Percentiles rank a stretch among this genome's conserved stretches.
phyloP scores from a whole-genome alignment of 345 rosid species.

The Laguncularia racemosa region DNA sequence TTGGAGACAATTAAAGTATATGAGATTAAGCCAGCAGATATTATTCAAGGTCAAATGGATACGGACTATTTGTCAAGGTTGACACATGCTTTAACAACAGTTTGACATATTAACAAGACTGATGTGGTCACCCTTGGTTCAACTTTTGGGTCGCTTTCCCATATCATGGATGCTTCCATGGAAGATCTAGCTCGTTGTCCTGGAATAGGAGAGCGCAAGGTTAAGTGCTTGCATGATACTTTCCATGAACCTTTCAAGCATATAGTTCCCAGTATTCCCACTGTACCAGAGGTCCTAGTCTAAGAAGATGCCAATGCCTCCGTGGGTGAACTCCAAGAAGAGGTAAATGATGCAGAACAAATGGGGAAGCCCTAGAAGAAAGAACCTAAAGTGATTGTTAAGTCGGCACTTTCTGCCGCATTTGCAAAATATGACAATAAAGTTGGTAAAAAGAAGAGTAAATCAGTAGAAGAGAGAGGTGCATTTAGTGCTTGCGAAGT shows the following conservation, averaged over 20 bases:
- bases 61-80: too few species aligned
- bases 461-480: constrained; percentile 11
- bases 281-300: constrained; percentile 34
- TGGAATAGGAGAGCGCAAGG: too few species aligned
- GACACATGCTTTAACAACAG: too few species aligned
- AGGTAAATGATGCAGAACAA: constrained; percentile 31
- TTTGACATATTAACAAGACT: too few species aligned
- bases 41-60: too few species aligned
- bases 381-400: constrained; percentile 55
- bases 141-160: too few species aligned
- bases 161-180: too few species aligned
- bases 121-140: too few species aligned
- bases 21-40: constrained; percentile 93
- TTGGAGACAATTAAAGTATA: constrained; percentile 91
- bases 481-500: too few species aligned
- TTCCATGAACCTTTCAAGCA: constrained; percentile 97
- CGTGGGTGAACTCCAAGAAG: too few species aligned
- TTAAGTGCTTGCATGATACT: constrained; percentile 79
- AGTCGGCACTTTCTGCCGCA: constrained; percentile 69
- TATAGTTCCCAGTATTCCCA: constrained; percentile 31
- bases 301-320: constrained; percentile 25
- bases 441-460: constrained; percentile 22
- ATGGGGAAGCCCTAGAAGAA: constrained; percentile 40
- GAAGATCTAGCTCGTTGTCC: too few species aligned
- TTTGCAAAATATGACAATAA: constrained; percentile 53